Percentiles rank a stretch among this genome's conserved stretches.
Evolutionary conservation across 495 filamentous ascomycete species (phyloP).

Genomic region (Lophiotrema nucula): DNA sequence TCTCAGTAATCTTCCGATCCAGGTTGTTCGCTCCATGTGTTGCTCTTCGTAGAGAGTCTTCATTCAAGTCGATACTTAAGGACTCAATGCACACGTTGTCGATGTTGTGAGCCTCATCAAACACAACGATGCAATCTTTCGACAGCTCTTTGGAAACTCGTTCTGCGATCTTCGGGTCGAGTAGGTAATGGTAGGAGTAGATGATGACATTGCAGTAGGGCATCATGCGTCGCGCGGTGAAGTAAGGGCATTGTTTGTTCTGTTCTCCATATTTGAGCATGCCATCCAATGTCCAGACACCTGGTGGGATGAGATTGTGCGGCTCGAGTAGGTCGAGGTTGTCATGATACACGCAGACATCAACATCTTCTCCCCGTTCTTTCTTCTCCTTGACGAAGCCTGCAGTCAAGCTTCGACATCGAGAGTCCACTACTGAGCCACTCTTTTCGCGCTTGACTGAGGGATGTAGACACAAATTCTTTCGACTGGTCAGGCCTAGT

Average conservation of each 20-base stretch:
- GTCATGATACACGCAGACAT: slow-evolving; percentile 93
- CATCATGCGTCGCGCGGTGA: slow-evolving; percentile 97
- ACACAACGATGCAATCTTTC: slow-evolving; percentile 97
- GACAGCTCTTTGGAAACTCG: slow-evolving; percentile 94
- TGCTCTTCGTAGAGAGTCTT: slow-evolving; percentile 87
- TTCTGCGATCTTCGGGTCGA: slow-evolving; percentile 98
- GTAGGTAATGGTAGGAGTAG: slow-evolving; percentile 97
- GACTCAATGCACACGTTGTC: slow-evolving; percentile 99
- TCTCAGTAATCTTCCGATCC: slow-evolving; percentile 83
- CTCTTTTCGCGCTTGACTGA: slow-evolving; percentile 95
- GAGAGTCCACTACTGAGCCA: slow-evolving; percentile 86
- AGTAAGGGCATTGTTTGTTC: slow-evolving; percentile 97
- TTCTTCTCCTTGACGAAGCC: slow-evolving; percentile 98
- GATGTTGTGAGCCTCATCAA: slow-evolving; percentile 98
- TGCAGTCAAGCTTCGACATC: slow-evolving; percentile 91
- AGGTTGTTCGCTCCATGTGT: slow-evolving; percentile 86
- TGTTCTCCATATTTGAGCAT: slow-evolving; percentile 85
- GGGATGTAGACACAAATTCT: slow-evolving; percentile 95
- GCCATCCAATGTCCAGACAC: slow-evolving; percentile 94
- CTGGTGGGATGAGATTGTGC: slow-evolving; percentile 87
- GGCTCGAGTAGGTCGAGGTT: slow-evolving; percentile 94
- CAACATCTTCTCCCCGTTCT: slow-evolving; percentile 87
- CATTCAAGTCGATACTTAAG: slow-evolving; percentile 90
- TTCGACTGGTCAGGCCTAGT: slow-evolving; percentile 89
- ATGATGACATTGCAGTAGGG: slow-evolving; percentile 98